Conservation (phyloP, 1,284 basidiomycete species). For the Macrocybe sp. region DNA sequence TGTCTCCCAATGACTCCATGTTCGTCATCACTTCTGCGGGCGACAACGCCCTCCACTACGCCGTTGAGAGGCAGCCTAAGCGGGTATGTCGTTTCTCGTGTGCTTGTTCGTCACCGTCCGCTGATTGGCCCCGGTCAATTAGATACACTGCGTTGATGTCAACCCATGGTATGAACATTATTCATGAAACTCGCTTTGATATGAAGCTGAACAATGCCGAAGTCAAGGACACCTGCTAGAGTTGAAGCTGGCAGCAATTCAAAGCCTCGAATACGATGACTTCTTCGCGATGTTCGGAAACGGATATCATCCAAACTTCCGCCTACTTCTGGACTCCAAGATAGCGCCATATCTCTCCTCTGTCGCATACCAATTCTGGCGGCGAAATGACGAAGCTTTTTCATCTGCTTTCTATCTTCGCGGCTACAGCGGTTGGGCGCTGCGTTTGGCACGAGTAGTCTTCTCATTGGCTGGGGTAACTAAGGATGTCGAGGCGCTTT, state of each 20-base stretch:
- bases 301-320: constrained; percentile 62
- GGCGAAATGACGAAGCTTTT: constrained; percentile 61
- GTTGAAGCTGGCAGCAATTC: constrained; percentile 70
- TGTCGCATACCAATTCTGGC: constrained; percentile 77
- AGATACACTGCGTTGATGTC: constrained; percentile 78
- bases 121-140: not conserved
- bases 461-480: constrained; percentile 59
- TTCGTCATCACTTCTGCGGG: constrained; percentile 79
- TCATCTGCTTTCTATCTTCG: constrained; percentile 66
- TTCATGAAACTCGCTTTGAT: not conserved
- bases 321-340: constrained; percentile 57
- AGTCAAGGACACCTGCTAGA: constrained; percentile 78
- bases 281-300: constrained; percentile 75
- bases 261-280: constrained; percentile 59
- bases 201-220: not conserved
- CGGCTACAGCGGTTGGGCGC: constrained; percentile 71
- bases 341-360: constrained; percentile 74
- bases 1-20: constrained; percentile 63
- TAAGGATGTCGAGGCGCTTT: constrained; percentile 54
- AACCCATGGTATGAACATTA: constrained; percentile 40
- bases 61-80: constrained; percentile 58
- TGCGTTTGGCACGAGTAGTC: constrained; percentile 60
- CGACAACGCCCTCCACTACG: constrained; percentile 82
- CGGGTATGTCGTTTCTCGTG: constrained; percentile 26
- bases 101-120: not conserved